Percentiles rank a stretch among this genome's conserved stretches.
phyloP scores from a whole-genome alignment of 441 rosid species.

The Erysimum pusillum region DNA sequence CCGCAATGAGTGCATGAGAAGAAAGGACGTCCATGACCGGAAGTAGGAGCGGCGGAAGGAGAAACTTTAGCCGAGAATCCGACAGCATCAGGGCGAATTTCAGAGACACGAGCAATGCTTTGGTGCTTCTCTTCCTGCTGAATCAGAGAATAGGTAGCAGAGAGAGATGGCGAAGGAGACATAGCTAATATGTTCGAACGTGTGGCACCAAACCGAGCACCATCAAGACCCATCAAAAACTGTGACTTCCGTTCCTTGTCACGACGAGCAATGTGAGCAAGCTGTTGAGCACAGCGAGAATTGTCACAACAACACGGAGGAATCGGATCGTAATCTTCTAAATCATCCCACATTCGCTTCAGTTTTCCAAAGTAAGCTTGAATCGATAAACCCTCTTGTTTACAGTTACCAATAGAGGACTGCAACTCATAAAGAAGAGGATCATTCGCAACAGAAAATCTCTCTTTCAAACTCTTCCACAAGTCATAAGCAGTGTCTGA shows the following conservation, averaged over 20 bases:
- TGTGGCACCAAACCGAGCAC: neutral
- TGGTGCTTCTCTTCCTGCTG: too few relatives aligned
- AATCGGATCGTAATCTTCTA: neutral
- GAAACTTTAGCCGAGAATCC: too few relatives aligned
- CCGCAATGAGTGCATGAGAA: too few relatives aligned
- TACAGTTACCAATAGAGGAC: neutral
- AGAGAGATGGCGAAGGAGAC: too few relatives aligned
- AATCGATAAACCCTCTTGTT: neutral
- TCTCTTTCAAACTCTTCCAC: neutral
- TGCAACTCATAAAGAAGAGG: neutral
- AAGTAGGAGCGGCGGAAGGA: too few relatives aligned
- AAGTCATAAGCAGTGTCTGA: neutral
- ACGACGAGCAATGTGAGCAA: neutral
- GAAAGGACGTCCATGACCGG: too few relatives aligned
- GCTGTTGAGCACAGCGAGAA: neutral
- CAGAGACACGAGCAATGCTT: too few relatives aligned
- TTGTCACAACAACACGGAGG: neutral
- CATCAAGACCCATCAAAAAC: neutral
- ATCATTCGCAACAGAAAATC: too few relatives aligned
- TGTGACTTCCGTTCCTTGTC: neutral
- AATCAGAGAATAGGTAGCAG: too few relatives aligned
- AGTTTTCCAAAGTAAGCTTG: neutral
- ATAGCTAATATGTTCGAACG: too few relatives aligned
- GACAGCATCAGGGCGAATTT: too few relatives aligned
- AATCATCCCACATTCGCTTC: constrained; percentile 1